Conservation (phyloP, 106 monocot species). For the Ottelia alismoides region DNA sequence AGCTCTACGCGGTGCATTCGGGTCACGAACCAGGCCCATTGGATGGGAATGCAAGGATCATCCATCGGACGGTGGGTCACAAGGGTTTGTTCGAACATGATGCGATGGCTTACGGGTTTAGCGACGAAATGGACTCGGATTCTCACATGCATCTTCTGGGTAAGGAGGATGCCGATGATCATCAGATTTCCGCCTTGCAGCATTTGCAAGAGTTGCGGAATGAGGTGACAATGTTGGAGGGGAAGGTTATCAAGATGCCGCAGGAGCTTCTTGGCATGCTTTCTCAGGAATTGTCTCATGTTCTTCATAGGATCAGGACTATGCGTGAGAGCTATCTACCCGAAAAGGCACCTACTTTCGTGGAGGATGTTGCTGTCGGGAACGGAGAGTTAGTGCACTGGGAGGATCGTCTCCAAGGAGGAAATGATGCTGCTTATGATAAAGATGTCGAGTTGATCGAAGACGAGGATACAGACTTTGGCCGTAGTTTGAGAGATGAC, state of each 20-base stretch:
- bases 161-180: conserved; percentile 31
- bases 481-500: conserved; percentile 41
- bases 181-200: conserved; percentile 38
- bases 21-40: conserved; percentile 93
- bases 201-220: conserved; percentile 54
- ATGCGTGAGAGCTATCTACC: conserved; percentile 9
- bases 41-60: conserved; percentile 94
- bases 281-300: conserved; percentile 36
- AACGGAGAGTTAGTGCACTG: conserved; percentile 48
- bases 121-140: conserved; percentile 58
- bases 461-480: conserved; percentile 66
- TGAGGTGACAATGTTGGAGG: conserved; percentile 44
- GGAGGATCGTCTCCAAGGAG: conserved; percentile 36
- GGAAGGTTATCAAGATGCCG: conserved; percentile 55
- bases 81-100: conserved; percentile 58
- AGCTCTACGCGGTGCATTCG: conserved; percentile 88
- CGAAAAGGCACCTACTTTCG: conserved; percentile 17
- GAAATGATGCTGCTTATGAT: conserved; percentile 35
- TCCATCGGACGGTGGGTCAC: conserved; percentile 70
- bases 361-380: conserved; percentile 31
- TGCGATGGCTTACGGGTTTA: conserved; percentile 52
- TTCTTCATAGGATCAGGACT: conserved; percentile 54
- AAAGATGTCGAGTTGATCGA: conserved; percentile 68
- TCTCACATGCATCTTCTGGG: conserved; percentile 31
- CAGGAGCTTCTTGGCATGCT: conserved; percentile 25